Evolutionary conservation across 345 rosid species (phyloP), one percentile per base, ranked within the genome.

Genomic region (Populus simonii): DNA sequence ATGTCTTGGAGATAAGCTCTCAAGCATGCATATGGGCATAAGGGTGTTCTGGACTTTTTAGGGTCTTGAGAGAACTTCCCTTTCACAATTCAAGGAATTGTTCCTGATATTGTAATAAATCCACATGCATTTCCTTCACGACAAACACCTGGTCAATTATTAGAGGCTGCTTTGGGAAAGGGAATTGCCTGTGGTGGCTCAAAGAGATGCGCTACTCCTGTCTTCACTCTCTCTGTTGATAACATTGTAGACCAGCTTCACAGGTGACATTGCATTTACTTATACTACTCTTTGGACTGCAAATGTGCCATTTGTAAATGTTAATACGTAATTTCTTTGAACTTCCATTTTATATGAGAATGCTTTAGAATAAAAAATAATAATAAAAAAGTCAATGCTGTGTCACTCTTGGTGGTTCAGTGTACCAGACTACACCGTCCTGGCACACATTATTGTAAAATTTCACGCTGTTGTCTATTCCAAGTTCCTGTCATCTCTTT

Each of bases 11-110:
- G 98, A 96, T 84, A 96, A 93, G 81, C 93, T 96, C 73, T 94
- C 96, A 4, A 93, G 99, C 85, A 93, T 96, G 98, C 99, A 93
- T 80, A 93, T 79, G 98, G 99, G 66, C 97, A 93, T 74, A 96
- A 96, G 86, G 99, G 98, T 80, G 99, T 96, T 39, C 85, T 96
- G 35, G 99, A 98, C 68, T 92, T 86, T 78, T 59, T 96, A 74
- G 98, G 91, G 88, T 84, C 94, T n/a, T 96, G 92, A 62, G 96
- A 91, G 84, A 93, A 96, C 82, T 91, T 96, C 75, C 94, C 93
- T 67, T 96, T 96, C 86, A 96, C 98, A 22, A 84, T 53, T 68
- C 97, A 93, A 83, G 98, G 99, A 55, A 90, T 93, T 71, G 99
- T 92, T 83, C 98, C 97, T 39, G 98, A 96, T 79, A 80, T 93